Base-by-base conservation (phyloP, 129 eudicot genomes). In the Artemisia argyi region DNA sequence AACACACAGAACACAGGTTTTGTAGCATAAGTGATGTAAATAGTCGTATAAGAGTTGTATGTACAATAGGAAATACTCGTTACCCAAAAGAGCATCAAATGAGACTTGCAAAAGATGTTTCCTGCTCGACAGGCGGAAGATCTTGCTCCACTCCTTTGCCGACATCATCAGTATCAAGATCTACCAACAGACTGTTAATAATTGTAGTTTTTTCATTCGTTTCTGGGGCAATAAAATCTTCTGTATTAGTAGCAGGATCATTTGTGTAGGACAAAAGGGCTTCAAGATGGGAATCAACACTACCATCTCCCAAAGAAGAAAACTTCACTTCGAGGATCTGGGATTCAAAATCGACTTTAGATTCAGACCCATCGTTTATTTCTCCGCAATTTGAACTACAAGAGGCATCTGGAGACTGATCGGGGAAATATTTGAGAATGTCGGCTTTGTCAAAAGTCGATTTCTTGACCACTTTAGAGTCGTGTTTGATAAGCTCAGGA, bases 241-340 rank as follows among this genome's bases (percentile, higher is more conserved):
- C 79, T 44, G 56, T 61, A 69, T 73, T 80, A 19, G n/a, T 57
- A 30, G 16, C 49, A 32, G 39, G 13, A 66, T 76, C 81, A 61
- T 72, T 32, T 15, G 50, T 32, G 22, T 80, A 79, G 61, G 64
- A 61, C 58, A 83, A 67, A 78, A 91, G 89, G 74, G 84, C 81
- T 79, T 83, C 90, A 57, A 91, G 83, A 52, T 80, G 68, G 20
- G 77, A 70, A 66, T 65, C 71, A 10, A 74, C 55, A 44, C 54
- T 32, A 46, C 68, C 64, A 48, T 20, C 42, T 42, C 59, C 79
- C 53, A 62, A 15, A 16, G 81, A 75, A 72, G 68, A 49, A 74
- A 91, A 91, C 72, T 85, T 84, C 70, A 90, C 97, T 48, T 90
- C 97, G 44, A 88, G 86, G 19, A 91, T 79, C 35, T 89, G 89